These are phyloP conservation scores for Pleurotus salmoneostramineus DNA, from an alignment of 768 basidiomycete genomes.

Conservation along the genomic window DNA sequence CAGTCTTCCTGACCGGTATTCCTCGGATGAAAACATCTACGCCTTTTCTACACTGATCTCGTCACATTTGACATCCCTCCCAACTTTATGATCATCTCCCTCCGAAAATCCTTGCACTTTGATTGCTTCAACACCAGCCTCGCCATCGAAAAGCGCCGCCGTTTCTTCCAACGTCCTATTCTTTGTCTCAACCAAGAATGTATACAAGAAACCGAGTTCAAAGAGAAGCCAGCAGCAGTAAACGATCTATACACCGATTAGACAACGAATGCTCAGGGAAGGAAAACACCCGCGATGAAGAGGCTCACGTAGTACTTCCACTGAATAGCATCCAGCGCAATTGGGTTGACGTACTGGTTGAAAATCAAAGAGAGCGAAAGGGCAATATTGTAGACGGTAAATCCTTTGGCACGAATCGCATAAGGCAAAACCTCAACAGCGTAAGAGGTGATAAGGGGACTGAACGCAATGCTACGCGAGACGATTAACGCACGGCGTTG, in stretches of 20 bases:
- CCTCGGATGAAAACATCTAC: too few relatives aligned
- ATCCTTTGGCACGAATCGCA: conserved; percentile 60
- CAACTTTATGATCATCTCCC: too few relatives aligned
- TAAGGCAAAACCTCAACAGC: conserved; percentile 68
- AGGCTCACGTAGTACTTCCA: background rate
- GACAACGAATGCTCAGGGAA: background rate
- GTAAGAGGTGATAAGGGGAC: conserved; percentile 62
- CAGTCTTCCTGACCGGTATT: too few relatives aligned
- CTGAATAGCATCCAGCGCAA: conserved; percentile 34
- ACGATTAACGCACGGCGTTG: background rate
- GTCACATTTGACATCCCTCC: too few relatives aligned
- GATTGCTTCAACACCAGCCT: background rate
- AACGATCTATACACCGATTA: conserved; percentile 30
- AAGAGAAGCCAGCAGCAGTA: conserved; percentile 47
- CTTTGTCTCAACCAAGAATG: conserved; percentile 45
- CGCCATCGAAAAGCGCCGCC: conserved; percentile 46
- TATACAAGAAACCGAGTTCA: conserved; percentile 42
- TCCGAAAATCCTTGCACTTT: too few relatives aligned
- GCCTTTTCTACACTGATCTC: too few relatives aligned
- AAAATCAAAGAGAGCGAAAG: conserved; percentile 59
- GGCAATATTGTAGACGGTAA: conserved; percentile 53
- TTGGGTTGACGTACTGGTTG: conserved; percentile 64
- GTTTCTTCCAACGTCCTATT: conserved; percentile 53
- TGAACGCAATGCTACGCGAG: conserved; percentile 43
- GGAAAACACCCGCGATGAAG: too few relatives aligned